A percentile compares a stretch with the other conserved stretches of the same genome.
phyloP scores from a whole-genome alignment of 2,329 filamentous ascomycete genomes.

The Fusarium lateritium region DNA sequence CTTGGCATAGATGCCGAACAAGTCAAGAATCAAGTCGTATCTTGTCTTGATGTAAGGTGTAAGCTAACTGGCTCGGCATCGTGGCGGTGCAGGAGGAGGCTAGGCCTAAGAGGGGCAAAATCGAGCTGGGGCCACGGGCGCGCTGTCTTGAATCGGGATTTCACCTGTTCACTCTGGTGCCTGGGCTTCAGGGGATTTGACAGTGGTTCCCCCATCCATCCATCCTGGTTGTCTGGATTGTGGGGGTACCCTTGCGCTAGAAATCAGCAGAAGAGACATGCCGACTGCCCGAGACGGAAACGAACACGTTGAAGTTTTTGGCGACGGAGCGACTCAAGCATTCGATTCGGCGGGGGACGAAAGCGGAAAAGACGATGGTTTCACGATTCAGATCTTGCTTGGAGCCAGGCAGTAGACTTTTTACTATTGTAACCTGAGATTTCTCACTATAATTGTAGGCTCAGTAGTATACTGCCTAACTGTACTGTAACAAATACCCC shows the following conservation, averaged over 20 bases:
- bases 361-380: constrained; percentile 21
- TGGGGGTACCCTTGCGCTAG: constrained; percentile 39
- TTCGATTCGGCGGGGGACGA: constrained; percentile 6
- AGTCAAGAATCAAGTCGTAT: constrained; percentile 20
- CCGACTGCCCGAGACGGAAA: constrained; percentile 46
- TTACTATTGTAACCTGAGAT: neutral
- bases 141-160: constrained; percentile 19
- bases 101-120: constrained; percentile 20
- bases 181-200: constrained; percentile 15
- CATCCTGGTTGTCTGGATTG: constrained; percentile 24
- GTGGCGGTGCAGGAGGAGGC: constrained; percentile 41
- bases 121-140: constrained; percentile 2
- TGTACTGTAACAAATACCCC: neutral
- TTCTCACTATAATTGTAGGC: neutral
- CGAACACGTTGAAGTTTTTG: constrained; percentile 53
- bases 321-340: constrained; percentile 11
- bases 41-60: constrained; percentile 31
- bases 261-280: constrained; percentile 29
- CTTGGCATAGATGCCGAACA: constrained; percentile 38
- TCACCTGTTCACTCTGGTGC: constrained; percentile 4
- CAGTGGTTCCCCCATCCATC: constrained; percentile 10
- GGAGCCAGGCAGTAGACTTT: neutral
- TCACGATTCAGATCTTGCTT: constrained; percentile 20
- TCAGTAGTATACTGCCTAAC: neutral
- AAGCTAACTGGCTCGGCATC: constrained; percentile 41